Conservation (phyloP, 306 rosid species). For the Sindora glabra region DNA sequence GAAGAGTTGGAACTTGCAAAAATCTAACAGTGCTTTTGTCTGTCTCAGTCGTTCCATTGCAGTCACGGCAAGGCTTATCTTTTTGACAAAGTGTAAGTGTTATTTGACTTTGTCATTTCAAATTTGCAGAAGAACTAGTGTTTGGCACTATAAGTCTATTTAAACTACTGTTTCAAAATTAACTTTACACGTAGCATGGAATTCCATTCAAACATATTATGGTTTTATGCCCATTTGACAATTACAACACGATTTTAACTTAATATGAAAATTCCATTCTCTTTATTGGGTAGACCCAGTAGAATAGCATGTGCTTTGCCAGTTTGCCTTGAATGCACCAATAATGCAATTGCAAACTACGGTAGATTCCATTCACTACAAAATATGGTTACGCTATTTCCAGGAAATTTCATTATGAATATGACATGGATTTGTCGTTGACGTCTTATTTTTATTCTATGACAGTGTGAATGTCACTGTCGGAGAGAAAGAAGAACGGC, state of each 20-base stretch:
- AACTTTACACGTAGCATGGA: not conserved
- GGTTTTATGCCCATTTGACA: not conserved
- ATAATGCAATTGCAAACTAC: too few species aligned
- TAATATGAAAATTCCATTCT: too few species aligned
- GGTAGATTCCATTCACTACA: not conserved
- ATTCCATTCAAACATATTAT: not conserved
- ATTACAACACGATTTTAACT: not conserved
- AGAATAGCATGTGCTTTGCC: not conserved
- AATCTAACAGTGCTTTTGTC: conserved; percentile 15
- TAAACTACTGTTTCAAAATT: not conserved
- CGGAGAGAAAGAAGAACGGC: conserved; percentile 59
- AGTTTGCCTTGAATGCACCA: not conserved
- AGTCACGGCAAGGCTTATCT: conserved; percentile 75
- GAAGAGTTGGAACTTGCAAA: too few species aligned
- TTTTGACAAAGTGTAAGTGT: conserved; percentile 57
- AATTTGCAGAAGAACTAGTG: not conserved
- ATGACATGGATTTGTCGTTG: conserved; percentile 10
- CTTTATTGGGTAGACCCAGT: not conserved
- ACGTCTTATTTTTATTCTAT: conserved; percentile 19
- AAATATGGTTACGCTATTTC: not conserved
- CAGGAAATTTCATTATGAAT: not conserved
- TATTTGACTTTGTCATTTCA: not conserved
- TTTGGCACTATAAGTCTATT: not conserved
- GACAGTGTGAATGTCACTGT: conserved; percentile 60
- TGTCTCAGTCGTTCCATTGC: conserved; percentile 50